phyloP scores from a whole-genome alignment of 148 eudicot genomes.

The Dysphania ambrosioides region DNA sequence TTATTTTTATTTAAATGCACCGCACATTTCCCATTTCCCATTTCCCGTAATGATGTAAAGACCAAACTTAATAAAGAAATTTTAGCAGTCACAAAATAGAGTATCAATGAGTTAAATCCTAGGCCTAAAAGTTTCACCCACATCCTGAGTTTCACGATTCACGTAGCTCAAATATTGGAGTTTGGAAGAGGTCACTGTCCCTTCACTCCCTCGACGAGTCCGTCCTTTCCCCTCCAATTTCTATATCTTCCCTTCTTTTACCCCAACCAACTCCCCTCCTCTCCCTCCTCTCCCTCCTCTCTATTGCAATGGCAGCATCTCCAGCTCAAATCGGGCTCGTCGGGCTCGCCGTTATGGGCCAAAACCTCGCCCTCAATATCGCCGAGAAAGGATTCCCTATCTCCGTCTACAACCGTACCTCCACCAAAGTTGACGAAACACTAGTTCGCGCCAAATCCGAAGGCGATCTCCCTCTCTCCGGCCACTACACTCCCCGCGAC shows the following conservation, averaged over 20 bases:
- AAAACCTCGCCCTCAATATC: conserved; percentile 81
- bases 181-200: conserved; percentile 31
- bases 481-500: conserved; percentile 56
- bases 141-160: too few species aligned
- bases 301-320: conserved; percentile 39
- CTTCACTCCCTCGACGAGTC: conserved; percentile 66
- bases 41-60: too few species aligned
- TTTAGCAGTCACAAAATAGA: too few species aligned
- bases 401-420: conserved; percentile 79
- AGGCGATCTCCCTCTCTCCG: conserved; percentile 54
- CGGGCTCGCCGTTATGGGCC: conserved; percentile 89
- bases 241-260: conserved; percentile 4
- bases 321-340: conserved; percentile 70
- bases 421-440: conserved; percentile 64
- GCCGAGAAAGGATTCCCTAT: conserved; percentile 82
- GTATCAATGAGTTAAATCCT: too few species aligned
- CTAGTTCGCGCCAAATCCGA: conserved; percentile 54
- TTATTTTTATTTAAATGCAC: too few species aligned
- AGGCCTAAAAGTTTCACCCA: too few species aligned
- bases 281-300: conserved; percentile 3
- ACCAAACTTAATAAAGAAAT: too few species aligned
- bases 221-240: conserved; percentile 24
- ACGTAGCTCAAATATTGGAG: too few species aligned
- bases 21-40: too few species aligned
- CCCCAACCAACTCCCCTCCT: neutral